Base-by-base conservation (phyloP, 257 asterid species). In the Plantago major region DNA sequence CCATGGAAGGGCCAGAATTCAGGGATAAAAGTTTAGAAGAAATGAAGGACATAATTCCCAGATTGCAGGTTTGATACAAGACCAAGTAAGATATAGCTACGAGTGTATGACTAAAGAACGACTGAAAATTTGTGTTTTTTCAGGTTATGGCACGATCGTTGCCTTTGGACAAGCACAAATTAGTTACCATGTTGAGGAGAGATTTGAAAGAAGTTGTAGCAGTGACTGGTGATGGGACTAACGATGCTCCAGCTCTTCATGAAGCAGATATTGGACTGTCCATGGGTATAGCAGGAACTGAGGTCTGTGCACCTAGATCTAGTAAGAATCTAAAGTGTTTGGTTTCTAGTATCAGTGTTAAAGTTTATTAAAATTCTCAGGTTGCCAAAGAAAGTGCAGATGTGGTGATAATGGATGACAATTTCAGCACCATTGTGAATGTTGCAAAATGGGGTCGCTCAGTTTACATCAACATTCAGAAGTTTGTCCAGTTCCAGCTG, bases 391-490 rank as follows among this genome's bases (percentile, higher is more conserved):
- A 82, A 68, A 89, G 82, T 26, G 94, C 95, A 9, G 95, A 86
- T 72, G 79, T 89, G 66, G 84, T 89, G 65, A 80, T 86, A 67
- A 69, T 89, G 81, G 95, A 89, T 59, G 97, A 86, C 50, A 84
- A 86, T 50, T 89, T 86, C 70, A 42, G 79, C 13, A 86, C 97
- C 44, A 86, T 89, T 60, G 66, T 89, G 65, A 82, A 69, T 7
- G 89, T 86, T 17, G 87, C 89, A 4, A 89, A 72, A 78, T 86
- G 95, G 97, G 97, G 97, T 17, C 94, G 91, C 22, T 79, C 95
- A 0, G 91, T 89, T 8, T 89, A 89, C 67, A 78, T 84, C 67
- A 89, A 89, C 81, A 89, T 86, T 57, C 95, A 89, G 56, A 89
- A 89, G 81, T 89, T 89, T 52, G 95, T 89, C 28, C 95, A 84